Base-by-base conservation (phyloP, 768 basidiomycete species). In the Boletellus emodensis region DNA sequence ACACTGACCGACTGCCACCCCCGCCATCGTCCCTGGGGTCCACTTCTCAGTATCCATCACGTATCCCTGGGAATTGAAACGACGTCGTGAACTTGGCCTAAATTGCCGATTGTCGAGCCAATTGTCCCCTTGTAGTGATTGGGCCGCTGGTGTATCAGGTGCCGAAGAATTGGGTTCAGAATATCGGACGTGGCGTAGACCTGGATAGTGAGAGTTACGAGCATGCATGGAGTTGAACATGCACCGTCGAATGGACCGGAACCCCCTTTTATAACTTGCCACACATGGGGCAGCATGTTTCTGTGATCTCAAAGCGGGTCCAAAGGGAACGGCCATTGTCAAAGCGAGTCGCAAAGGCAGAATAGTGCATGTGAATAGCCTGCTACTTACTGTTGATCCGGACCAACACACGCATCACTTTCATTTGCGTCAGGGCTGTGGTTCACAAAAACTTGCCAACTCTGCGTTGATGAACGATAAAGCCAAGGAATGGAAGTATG, bases 351-450 rank as follows among this genome's bases (percentile, higher is more conserved):
- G 37, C 46, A 48, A 49, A 37, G 35, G 44, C 36, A 42, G 36
- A 43, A 56, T 35, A 48, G 49, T 43, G 41, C 26, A 44, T 47
- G 30, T 15, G 46, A 60, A 44, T 17, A 54, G 24, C 32, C 40
- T 39, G 49, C 35, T 51, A 58, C 57, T 40, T 51, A 54, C 54
- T 40, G 33, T 42, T 43, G 35, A 44, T 46, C 14, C 34, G 4
- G 24, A 46, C 17, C 3, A 40, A 43, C 24, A 33, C 40, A 37
- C 4, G 33, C 14, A 18, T 32, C 30, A 18, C 18, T 43, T 39
- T 48, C 60, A 53, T 40, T 51, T 51, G 36, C 24, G 18, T 33
- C 40, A 39, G 18, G 51, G 33, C 38, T 39, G 13, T 49, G 24
- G 15, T 36, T 11, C 51, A 40, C 43, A 26, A 11, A 14, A 39